Evolutionary conservation across 2,329 filamentous ascomycete species (phyloP).

Genomic region (Scedosporium dehoogii): DNA sequence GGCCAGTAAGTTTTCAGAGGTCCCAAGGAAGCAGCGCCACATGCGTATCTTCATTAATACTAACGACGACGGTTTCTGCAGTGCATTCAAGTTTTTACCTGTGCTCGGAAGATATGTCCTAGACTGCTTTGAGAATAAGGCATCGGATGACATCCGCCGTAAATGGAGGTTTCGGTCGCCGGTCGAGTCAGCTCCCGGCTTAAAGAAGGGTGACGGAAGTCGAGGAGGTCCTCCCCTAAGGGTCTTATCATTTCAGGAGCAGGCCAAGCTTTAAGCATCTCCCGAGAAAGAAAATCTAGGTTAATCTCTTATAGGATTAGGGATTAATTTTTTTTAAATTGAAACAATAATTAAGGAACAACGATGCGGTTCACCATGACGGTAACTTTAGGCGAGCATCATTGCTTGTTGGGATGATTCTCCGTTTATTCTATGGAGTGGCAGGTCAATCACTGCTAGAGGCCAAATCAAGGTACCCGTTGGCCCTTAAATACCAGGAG

Average conservation of each 20-base stretch:
- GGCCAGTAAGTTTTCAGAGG: conserved; percentile 30
- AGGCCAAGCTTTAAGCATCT: not conserved
- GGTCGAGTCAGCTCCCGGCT: not conserved
- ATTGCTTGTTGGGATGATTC: too few species aligned
- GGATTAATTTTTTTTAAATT: conserved; percentile 8
- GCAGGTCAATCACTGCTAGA: too few species aligned
- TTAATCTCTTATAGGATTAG: not conserved
- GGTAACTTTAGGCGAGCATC: too few species aligned
- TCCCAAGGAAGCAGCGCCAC: not conserved
- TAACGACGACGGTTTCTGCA: not conserved
- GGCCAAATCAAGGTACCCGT: too few species aligned
- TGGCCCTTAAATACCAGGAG: too few species aligned
- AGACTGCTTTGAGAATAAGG: conserved; percentile 37
- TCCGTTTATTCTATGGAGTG: too few species aligned
- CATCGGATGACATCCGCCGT: not conserved
- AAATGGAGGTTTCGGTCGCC: not conserved
- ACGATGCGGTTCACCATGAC: too few species aligned
- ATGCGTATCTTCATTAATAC: not conserved
- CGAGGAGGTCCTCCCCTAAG: not conserved
- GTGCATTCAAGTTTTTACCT: conserved; percentile 58
- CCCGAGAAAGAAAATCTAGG: too few species aligned
- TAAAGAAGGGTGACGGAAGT: not conserved
- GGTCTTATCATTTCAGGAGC: not conserved
- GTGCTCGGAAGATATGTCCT: conserved; percentile 53
- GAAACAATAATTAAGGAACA: too few species aligned